phyloP scores from a whole-genome alignment of 495 filamentous ascomycete species.

The Hamigera avellanea region DNA sequence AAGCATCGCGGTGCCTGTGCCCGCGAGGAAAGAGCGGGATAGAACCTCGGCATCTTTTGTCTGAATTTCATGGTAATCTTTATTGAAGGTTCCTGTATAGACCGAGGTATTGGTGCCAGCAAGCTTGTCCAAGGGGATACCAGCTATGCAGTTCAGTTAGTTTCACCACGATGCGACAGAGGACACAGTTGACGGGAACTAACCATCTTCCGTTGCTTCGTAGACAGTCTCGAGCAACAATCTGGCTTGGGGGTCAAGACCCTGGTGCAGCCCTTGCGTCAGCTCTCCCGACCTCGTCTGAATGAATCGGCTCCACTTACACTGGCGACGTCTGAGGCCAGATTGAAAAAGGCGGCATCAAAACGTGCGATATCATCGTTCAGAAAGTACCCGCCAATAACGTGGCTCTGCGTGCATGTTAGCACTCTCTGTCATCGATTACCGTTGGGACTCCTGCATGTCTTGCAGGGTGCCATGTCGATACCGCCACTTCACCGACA shows the following conservation, averaged over 20 bases:
- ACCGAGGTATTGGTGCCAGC: conserved; percentile 14
- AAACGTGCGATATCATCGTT: conserved; percentile 18
- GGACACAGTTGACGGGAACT: too few relatives aligned
- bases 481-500: too few relatives aligned
- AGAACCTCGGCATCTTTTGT: conserved; percentile 8
- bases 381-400: conserved; percentile 18
- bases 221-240: conserved; percentile 41
- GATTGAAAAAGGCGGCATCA: conserved; percentile 36
- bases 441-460: too few relatives aligned
- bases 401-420: neutral
- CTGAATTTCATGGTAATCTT: conserved; percentile 13
- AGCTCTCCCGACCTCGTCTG: neutral
- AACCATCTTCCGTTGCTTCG: conserved; percentile 42
- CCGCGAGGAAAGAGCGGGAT: conserved; percentile 20
- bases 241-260: conserved; percentile 30
- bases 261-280: conserved; percentile 13
- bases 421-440: neutral
- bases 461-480: too few relatives aligned
- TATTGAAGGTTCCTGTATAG: conserved; percentile 20
- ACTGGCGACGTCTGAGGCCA: conserved; percentile 25
- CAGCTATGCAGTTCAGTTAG: conserved; percentile 11
- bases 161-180: neutral
- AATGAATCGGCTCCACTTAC: neutral
- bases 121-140: conserved; percentile 17
- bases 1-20: conserved; percentile 21